Base-by-base conservation (phyloP, 2,329 filamentous ascomycete species). In the Alternaria gansuensis region DNA sequence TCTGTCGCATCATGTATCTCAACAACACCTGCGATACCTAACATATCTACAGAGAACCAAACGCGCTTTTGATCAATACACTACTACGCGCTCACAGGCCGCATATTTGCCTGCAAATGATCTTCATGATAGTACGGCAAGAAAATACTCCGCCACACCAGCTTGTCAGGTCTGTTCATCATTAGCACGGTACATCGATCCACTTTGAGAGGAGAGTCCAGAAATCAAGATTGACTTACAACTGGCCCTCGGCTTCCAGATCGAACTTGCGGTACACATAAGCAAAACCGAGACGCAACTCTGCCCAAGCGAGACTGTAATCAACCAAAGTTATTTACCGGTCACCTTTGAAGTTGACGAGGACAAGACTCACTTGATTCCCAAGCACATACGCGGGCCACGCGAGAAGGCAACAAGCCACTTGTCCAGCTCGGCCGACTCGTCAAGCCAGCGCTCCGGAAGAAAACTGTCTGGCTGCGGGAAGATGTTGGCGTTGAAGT, bases 401-500 rank as follows among this genome's bases (percentile, higher is more conserved):
- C 72, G 73, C 3, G 73, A 74, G 57, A 78, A 79, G 6, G 73
- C 66, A 4, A 75, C 67, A 11, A 75, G 69, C 59, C 68, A 73
- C 23, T 69, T 64, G 7, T 75, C 70, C 33, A 75, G 52, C 5
- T 72, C 64, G 0, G 64, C 55, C 23, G 62, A 64, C n/a, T 70
- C 44, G 33, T 48, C 63, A 5, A 75, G 62, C 72, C 74, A 76
- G 21, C 73, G 70, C 51, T 73, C 74, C 3, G 75, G 76, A 14
- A 64, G 59, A 50, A 77, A 78, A 1, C 52, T 55, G 2, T 65
- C 39, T 1, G 74, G 75, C 3, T 72, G 58, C 0, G 69, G 68
- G 40, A 77, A 79, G 11, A 75, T 67, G 5, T 64, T 57, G 9
- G 64, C 57, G 29, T 77, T 75, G 54, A 71, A 66, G 49, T 78